A percentile compares a stretch with the other conserved stretches of the same genome.
phyloP scores from a whole-genome alignment of 768 basidiomycete genomes.

The Leccinum boreale region DNA sequence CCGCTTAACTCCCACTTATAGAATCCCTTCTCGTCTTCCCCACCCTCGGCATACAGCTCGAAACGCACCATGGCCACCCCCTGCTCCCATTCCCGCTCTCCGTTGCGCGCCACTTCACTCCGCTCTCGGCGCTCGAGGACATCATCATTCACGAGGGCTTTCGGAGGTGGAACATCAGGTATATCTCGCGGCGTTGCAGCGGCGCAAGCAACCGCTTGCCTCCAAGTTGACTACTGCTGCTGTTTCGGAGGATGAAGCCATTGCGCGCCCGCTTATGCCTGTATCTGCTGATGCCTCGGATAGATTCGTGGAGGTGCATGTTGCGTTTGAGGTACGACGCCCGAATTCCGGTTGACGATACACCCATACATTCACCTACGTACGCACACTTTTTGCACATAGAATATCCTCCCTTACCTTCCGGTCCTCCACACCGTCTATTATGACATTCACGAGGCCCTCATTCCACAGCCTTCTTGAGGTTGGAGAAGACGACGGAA shows the following conservation, averaged over 20 bases:
- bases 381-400: background rate
- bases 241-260: background rate
- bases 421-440: slow-evolving; percentile 59
- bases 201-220: background rate
- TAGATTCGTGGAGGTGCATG: slow-evolving; percentile 38
- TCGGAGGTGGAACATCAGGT: slow-evolving; percentile 66
- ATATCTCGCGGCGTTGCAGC: slow-evolving; percentile 51
- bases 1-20: slow-evolving; percentile 23
- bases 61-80: slow-evolving; percentile 61
- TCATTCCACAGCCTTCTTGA: slow-evolving; percentile 22
- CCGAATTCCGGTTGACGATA: background rate
- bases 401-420: slow-evolving; percentile 68
- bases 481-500: background rate
- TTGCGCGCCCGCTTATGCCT: background rate
- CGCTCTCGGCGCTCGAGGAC: slow-evolving; percentile 50
- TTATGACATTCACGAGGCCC: slow-evolving; percentile 50
- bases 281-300: background rate
- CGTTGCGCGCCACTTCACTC: slow-evolving; percentile 54
- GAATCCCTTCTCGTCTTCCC: slow-evolving; percentile 71
- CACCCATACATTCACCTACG: background rate
- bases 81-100: slow-evolving; percentile 25
- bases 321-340: slow-evolving; percentile 57
- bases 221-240: background rate
- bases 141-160: slow-evolving; percentile 75
- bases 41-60: slow-evolving; percentile 69